Percentiles rank a stretch among this genome's conserved stretches.
phyloP scores from a whole-genome alignment of 1,139 yeast species.

The Nadsonia starkeyi-henricii region DNA sequence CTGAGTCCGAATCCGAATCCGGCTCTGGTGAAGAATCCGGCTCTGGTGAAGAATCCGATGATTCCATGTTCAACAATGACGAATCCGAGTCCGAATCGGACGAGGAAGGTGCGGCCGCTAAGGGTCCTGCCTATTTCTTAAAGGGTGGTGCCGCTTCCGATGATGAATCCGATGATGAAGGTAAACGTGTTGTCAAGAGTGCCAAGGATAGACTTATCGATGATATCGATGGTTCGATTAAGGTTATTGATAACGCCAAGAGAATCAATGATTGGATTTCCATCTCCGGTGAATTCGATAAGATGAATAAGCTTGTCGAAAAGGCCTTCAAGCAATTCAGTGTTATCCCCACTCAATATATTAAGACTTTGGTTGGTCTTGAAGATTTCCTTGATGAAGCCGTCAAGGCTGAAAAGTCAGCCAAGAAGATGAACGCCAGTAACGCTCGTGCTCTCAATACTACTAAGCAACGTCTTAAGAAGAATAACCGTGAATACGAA shows the following conservation, averaged over 20 bases:
- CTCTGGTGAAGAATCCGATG: conserved; percentile 22
- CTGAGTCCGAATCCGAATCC: conserved; percentile 30
- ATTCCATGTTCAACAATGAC: conserved; percentile 16
- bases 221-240: conserved; percentile 61
- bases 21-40: conserved; percentile 14
- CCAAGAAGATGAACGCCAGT: conserved; percentile 61
- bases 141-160: conserved; percentile 36
- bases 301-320: conserved; percentile 48
- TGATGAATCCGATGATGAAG: conserved; percentile 39
- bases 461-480: conserved; percentile 77
- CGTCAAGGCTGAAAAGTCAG: conserved; percentile 41
- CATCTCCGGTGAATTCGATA: conserved; percentile 64
- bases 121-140: conserved; percentile 46
- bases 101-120: conserved; percentile 30
- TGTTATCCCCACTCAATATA: conserved; percentile 54
- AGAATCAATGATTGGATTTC: conserved; percentile 70
- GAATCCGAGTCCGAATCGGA: conserved; percentile 26
- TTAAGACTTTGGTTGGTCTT: conserved; percentile 54
- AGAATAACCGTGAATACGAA: conserved; percentile 57
- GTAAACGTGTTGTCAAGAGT: conserved; percentile 72
- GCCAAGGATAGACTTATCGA: conserved; percentile 88
- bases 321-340: conserved; percentile 64
- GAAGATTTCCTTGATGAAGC: conserved; percentile 55
- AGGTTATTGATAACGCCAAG: conserved; percentile 56
- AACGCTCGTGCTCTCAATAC: conserved; percentile 83